Evolutionary conservation across 371 early-diverging fungal species (phyloP).

Genomic region (Fennellomyces sp.): DNA sequence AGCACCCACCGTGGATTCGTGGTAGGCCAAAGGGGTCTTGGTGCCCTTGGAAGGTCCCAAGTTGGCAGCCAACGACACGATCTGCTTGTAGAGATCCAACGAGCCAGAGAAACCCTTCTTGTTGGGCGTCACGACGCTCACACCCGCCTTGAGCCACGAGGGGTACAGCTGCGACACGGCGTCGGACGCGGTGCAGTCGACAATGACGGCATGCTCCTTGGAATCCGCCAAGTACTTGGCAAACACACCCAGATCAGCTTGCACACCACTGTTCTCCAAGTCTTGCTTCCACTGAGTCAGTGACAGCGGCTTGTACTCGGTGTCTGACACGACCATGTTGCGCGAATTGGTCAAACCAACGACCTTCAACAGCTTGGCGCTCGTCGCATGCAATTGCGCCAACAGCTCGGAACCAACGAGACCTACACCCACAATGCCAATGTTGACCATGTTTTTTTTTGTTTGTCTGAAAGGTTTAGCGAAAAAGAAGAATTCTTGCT

Average conservation of each 20-base stretch:
- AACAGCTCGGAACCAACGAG: conserved; percentile 91
- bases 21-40: conserved; percentile 67
- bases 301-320: conserved; percentile 31
- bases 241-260: conserved; percentile 54
- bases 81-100: conserved; percentile 70
- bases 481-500: background rate
- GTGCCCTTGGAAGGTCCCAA: conserved; percentile 13
- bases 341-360: conserved; percentile 74
- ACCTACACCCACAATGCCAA: conserved; percentile 94
- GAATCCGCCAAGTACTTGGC: conserved; percentile 54
- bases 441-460: conserved; percentile 53
- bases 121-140: conserved; percentile 96
- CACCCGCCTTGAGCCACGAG: conserved; percentile 74
- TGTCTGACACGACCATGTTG: conserved; percentile 59
- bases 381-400: conserved; percentile 60
- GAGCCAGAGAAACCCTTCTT: conserved; percentile 93
- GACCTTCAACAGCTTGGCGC: conserved; percentile 37
- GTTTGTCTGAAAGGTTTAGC: background rate
- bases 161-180: conserved; percentile 83
- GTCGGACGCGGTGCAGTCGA: conserved; percentile 93
- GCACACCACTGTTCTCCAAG: conserved; percentile 20
- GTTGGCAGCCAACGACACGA: conserved; percentile 57
- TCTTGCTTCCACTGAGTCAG: conserved; percentile 35
- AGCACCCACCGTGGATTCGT: conserved; percentile 98
- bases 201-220: conserved; percentile 63